Percentiles rank a stretch among this genome's conserved stretches.
Conservation (phyloP, 768 basidiomycete species). For the Mycena capillaripes region DNA sequence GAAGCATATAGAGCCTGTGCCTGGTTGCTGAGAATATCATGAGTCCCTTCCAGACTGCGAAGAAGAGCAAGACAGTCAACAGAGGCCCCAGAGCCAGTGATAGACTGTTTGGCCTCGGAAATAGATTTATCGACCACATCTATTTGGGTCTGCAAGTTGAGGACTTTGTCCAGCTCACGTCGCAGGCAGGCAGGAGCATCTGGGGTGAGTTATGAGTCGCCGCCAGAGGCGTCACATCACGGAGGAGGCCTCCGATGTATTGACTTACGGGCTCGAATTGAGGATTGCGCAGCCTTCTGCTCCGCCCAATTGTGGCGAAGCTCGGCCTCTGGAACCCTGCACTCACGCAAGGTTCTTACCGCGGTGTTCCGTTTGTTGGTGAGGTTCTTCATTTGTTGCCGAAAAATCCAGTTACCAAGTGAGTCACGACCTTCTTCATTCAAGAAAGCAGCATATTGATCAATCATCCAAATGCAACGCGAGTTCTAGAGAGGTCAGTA, state of each 20-base stretch:
- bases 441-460: constrained; percentile 46
- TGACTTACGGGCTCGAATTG: constrained; percentile 45
- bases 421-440: constrained; percentile 42
- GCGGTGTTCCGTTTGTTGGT: constrained; percentile 31
- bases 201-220: constrained; percentile 22
- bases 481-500: background rate
- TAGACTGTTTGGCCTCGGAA: constrained; percentile 7
- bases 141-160: constrained; percentile 47
- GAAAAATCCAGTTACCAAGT: constrained; percentile 50
- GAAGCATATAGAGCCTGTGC: constrained; percentile 51
- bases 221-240: background rate
- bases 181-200: constrained; percentile 47
- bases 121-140: constrained; percentile 43
- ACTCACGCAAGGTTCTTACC: constrained; percentile 32
- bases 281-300: constrained; percentile 49
- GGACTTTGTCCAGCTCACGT: constrained; percentile 48
- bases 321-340: constrained; percentile 32
- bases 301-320: constrained; percentile 49
- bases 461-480: too few species aligned
- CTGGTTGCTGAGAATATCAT: constrained; percentile 37
- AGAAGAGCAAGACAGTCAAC: constrained; percentile 34
- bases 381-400: constrained; percentile 36
- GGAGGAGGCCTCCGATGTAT: background rate
- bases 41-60: constrained; percentile 36
- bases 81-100: constrained; percentile 23